These are phyloP conservation scores for Pyrenochaeta sp. DNA, from an alignment of 2,329 filamentous ascomycete species.

Conservation along the genomic window DNA sequence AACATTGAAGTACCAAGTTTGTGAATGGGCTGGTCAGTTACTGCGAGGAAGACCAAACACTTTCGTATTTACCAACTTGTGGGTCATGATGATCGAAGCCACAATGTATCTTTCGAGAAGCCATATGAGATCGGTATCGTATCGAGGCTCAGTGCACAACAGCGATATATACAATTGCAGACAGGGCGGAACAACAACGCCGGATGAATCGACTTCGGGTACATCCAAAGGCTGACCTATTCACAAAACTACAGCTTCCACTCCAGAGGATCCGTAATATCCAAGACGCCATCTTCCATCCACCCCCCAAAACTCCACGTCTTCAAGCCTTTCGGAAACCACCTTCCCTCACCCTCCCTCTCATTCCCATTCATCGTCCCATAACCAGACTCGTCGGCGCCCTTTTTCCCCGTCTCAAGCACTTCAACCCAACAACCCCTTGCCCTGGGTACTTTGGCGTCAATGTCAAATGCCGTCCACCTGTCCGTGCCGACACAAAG, in stretches of 20 bases:
- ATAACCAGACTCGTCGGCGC: background rate
- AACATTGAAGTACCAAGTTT: too few relatives aligned
- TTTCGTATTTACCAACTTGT: too few relatives aligned
- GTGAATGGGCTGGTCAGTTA: too few relatives aligned
- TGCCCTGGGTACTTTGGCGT: slow-evolving; percentile 24
- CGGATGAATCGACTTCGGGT: too few relatives aligned
- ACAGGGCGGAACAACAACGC: too few relatives aligned
- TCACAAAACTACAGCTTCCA: slow-evolving; percentile 36
- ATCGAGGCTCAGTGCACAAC: too few relatives aligned
- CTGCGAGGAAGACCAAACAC: too few relatives aligned
- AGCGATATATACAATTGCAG: too few relatives aligned
- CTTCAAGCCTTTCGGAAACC: slow-evolving; percentile 29
- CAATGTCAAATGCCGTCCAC: slow-evolving; percentile 35
- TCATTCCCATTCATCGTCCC: slow-evolving; percentile 10
- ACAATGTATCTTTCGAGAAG: too few relatives aligned
- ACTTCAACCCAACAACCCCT: slow-evolving; percentile 39
- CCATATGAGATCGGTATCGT: too few relatives aligned
- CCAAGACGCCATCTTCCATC: slow-evolving; percentile 39
- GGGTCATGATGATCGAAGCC: too few relatives aligned
- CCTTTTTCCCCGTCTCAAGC: slow-evolving; percentile 5
- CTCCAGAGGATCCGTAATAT: slow-evolving; percentile 28
- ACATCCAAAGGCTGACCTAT: background rate
- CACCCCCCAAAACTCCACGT: slow-evolving; percentile 39
- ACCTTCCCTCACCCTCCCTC: slow-evolving; percentile 13
- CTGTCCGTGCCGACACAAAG: slow-evolving; percentile 32